Evolutionary conservation across 768 basidiomycete species (phyloP), one percentile per base, ranked within the genome.

Genomic region (Asterophora parasitica): DNA sequence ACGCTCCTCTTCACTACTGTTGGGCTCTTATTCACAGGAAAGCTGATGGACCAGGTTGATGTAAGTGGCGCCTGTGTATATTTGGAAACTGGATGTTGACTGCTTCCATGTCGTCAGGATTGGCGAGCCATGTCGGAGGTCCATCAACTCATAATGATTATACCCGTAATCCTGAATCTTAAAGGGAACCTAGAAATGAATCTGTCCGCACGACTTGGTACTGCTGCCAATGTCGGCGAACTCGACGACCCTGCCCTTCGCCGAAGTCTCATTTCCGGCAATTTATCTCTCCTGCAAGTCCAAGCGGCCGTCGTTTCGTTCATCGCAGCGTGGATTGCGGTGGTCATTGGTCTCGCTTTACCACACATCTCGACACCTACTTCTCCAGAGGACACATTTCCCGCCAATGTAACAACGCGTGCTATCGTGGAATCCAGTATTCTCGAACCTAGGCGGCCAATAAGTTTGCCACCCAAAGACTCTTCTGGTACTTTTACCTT

Each of bases 181-280:
- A 97, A 96, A 59, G 96, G 95, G n/a, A 92, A 99, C 60, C 78
- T 98, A 31, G 96, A 98, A 66, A 98, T 98, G 95, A 97, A 96
- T 55, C 82, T 99, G 6, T 94, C 93, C 3, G 92, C 96, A 0
- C 80, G 95, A 11, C 76, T 99, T n/a, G 87, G 89, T 1, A 99
- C 96, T 0, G 87, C 93, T 1, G 88, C 94, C 4, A 96, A 97
- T 56, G 84, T 94, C 42, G 95, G 95, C 36, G 82, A 92, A 51
- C 81, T 99, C 4, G 92, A 98, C 62, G 77, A 83, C 28, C 80
- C 82, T 0, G 56, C 63, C 2, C 72, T 70, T 7, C 80, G 90
- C 3, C 76, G 79, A 4, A 62, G 70, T 2, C 79, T 95, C 51
- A 75, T 99, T 28, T 49, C 81, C 2, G 93, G 93, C 34, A 96